Base-by-base conservation (phyloP, 2,329 filamentous ascomycete genomes). In the Pleomassaria siparia region DNA sequence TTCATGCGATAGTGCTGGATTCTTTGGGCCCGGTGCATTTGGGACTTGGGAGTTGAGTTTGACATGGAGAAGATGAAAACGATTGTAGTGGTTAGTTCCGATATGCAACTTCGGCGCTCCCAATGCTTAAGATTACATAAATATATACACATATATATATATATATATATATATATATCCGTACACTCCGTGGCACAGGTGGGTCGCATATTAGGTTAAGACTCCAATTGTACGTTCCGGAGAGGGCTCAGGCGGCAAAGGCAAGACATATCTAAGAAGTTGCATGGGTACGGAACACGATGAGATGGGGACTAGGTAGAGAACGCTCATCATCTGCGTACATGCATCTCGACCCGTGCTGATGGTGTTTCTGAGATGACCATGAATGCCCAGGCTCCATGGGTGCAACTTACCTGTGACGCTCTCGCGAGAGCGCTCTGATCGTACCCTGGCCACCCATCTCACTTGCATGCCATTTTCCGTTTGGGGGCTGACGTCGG, bases 1-100 rank as follows among this genome's bases (percentile, higher is more conserved):
- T 40, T 47, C 22, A n/a, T 43, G 18, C 51, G 51, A 26, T 54
- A 54, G 40, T 54, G 51, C 39, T 46, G 49, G 2, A 50, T 25
- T 41, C 45, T 47, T 10, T 43, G 26, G 3, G 45, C 25, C 2
- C 18, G 15, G 11, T 13, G 15, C 35, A 35, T 43, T 13, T 22
- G 42, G 4, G 40, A 48, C 36, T 35, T 6, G 36, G 40, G 15
- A 10, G 2, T 32, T 11, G 15, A 44, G 10, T n/a, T 15, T 37
- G 33, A 44, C 29, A 33, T 29, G 4, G 40, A 40, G 24, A 16
- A n/a, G 37, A 28, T 6, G 11, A 18, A 40, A 40, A 39, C 4
- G 7, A 39, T 5, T 18, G n/a, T 18, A 20, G 12, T 13, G 15
- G 8, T n/a, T 30, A n/a, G n/a, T n/a, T n/a, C n/a, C n/a, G 29